These are phyloP conservation scores for Debaryomyces hansenii DNA, from an alignment of 805 yeast genomes.

Conservation along the genomic window DNA sequence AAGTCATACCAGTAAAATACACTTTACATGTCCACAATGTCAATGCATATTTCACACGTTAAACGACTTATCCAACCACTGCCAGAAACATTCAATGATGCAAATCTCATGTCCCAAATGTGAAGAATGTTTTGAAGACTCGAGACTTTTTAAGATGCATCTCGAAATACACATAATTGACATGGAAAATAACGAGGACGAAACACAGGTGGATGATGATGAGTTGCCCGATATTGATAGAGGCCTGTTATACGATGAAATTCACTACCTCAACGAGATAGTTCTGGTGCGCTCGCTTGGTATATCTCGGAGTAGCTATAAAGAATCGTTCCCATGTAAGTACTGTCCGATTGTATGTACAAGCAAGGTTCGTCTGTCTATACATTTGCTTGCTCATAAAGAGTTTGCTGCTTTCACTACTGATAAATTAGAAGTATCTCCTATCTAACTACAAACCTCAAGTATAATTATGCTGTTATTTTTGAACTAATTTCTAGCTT, in stretches of 20 bases:
- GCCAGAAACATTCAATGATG: conserved; percentile 1
- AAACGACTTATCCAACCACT: conserved; percentile 4
- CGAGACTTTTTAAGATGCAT: conserved; percentile 5
- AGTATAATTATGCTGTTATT: no score
- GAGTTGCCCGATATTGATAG: background rate
- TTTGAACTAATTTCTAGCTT: background rate
- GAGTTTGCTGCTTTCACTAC: background rate
- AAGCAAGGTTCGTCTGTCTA: conserved; percentile 1
- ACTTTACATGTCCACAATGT: conserved; percentile 7
- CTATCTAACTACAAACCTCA: no score
- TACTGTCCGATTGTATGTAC: conserved; percentile 1
- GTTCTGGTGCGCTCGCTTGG: background rate
- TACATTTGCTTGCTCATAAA: background rate
- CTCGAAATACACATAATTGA: conserved; percentile 7
- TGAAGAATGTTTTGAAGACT: background rate
- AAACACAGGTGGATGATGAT: background rate
- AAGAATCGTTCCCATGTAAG: background rate
- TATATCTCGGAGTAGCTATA: background rate
- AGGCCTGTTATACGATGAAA: background rate
- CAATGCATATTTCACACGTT: background rate
- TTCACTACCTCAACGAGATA: background rate
- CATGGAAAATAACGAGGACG: background rate
- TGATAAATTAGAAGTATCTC: background rate
- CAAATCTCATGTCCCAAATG: conserved; percentile 7
- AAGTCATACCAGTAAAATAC: background rate